A percentile compares a stretch with the other conserved stretches of the same genome.
Evolutionary conservation across 306 rosid species (phyloP).

Genomic region (Quercus dentata): DNA sequence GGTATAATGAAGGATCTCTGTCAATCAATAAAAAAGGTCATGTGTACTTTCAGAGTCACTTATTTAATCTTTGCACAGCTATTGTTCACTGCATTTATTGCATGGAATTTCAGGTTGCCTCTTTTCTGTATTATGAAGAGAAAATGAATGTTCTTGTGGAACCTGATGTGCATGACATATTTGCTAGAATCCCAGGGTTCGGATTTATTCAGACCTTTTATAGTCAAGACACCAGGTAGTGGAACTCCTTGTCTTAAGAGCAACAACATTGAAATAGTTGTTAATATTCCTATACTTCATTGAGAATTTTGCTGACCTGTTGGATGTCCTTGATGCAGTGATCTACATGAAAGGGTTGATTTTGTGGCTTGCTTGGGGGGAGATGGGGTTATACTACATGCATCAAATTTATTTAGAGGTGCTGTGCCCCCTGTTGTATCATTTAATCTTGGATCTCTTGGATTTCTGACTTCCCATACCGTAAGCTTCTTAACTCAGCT

Average conservation of each 20-base stretch:
- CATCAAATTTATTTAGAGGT: conserved; percentile 84
- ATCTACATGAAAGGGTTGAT: conserved; percentile 94
- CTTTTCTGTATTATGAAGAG: conserved; percentile 77
- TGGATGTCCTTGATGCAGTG: conserved; percentile 55
- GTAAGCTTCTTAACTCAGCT: conserved; percentile 47
- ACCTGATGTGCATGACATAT: conserved; percentile 92
- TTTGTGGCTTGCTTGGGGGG: conserved; percentile 99
- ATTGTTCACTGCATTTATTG: conserved; percentile 12
- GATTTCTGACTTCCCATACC: conserved; percentile 88
- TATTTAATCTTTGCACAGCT: conserved; percentile 9
- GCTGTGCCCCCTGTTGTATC: conserved; percentile 96
- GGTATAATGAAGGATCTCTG: neutral
- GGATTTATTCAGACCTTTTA: conserved; percentile 98
- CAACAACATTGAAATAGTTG: conserved; percentile 9
- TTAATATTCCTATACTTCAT: conserved; percentile 11
- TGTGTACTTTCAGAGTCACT: neutral
- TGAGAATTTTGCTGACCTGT: conserved; percentile 28
- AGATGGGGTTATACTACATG: conserved; percentile 96
- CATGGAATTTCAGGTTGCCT: conserved; percentile 62
- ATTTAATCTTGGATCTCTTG: conserved; percentile 97
- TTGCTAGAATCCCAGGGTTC: conserved; percentile 92
- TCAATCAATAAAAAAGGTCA: neutral
- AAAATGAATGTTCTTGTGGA: conserved; percentile 89
- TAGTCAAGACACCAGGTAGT: conserved; percentile 84
- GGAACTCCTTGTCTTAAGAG: conserved; percentile 28